These are phyloP conservation scores for Exophiala mesophila DNA, from an alignment of 2,329 filamentous ascomycete species.

Conservation along the genomic window DNA sequence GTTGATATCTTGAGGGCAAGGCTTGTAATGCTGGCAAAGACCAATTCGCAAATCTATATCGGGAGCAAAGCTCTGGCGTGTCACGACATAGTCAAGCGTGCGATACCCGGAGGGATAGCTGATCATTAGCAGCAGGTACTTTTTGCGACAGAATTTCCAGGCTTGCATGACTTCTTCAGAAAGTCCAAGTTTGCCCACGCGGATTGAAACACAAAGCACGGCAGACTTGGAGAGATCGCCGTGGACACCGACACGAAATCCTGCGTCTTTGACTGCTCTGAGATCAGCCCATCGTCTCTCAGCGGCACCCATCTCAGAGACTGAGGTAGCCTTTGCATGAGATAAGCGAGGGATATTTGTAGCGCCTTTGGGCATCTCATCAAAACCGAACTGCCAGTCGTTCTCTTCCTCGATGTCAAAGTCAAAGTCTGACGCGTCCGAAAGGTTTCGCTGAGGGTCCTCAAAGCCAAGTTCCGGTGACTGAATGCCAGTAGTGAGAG, in stretches of 20 bases:
- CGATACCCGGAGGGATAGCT: slow-evolving; percentile 60
- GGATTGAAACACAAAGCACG: slow-evolving; percentile 64
- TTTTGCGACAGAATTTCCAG: slow-evolving; percentile 63
- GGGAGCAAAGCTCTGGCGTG: slow-evolving; percentile 38
- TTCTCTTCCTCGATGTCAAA: slow-evolving; percentile 33
- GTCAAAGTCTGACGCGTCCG: slow-evolving; percentile 35
- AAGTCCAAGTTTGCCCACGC: slow-evolving; percentile 64
- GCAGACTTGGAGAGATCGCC: slow-evolving; percentile 44
- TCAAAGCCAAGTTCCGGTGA: slow-evolving; percentile 24
- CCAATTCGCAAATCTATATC: slow-evolving; percentile 58
- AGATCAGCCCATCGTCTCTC: slow-evolving; percentile 57
- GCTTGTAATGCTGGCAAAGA: slow-evolving; percentile 68
- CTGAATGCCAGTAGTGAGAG: slow-evolving; percentile 9
- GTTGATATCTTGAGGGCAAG: slow-evolving; percentile 42
- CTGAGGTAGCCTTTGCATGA: background rate
- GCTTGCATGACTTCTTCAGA: slow-evolving; percentile 70
- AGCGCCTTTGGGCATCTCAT: background rate
- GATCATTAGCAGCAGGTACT: slow-evolving; percentile 71
- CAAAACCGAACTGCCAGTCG: slow-evolving; percentile 25
- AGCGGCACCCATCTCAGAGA: slow-evolving; percentile 14
- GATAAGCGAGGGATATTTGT: background rate
- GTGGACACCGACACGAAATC: slow-evolving; percentile 65
- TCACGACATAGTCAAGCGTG: slow-evolving; percentile 48
- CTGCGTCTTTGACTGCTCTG: slow-evolving; percentile 54
- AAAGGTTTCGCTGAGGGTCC: slow-evolving; percentile 30